These are phyloP conservation scores for Microthlaspi erraticum DNA, from an alignment of 345 rosid species.

Conservation along the genomic window DNA sequence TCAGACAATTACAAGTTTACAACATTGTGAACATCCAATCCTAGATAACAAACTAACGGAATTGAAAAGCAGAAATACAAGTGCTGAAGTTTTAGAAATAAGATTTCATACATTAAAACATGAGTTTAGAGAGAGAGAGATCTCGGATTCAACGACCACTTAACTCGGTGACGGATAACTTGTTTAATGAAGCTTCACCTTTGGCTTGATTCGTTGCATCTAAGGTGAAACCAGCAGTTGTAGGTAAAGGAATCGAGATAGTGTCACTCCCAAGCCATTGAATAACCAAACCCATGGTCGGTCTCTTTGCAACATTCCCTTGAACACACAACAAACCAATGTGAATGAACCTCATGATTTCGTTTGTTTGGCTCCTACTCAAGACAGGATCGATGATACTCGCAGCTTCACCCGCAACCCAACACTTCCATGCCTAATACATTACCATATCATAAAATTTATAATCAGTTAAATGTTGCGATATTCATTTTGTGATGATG, in stretches of 20 bases:
- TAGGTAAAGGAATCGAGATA: slow-evolving; percentile 45
- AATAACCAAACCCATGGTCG: slow-evolving; percentile 51
- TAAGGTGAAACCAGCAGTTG: slow-evolving; percentile 48
- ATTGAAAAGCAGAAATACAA: no score
- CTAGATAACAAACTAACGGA: no score
- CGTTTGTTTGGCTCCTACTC: slow-evolving; percentile 39
- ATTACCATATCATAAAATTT: slow-evolving; percentile 7
- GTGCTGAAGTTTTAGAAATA: no score
- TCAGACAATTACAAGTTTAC: no score
- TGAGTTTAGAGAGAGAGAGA: no score
- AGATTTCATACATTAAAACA: no score
- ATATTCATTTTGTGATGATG: background rate
- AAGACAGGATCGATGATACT: slow-evolving; percentile 51
- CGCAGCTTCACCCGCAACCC: slow-evolving; percentile 50
- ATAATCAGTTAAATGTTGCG: background rate
- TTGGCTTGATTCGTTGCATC: slow-evolving; percentile 18
- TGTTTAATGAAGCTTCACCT: slow-evolving; percentile 44
- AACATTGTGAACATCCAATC: no score
- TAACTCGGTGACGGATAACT: slow-evolving; percentile 49
- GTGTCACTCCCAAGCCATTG: slow-evolving; percentile 55
- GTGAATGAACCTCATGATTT: slow-evolving; percentile 55
- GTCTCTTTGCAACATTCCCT: slow-evolving; percentile 52
- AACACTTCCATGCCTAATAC: slow-evolving; percentile 59
- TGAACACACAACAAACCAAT: slow-evolving; percentile 61
- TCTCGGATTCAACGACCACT: slow-evolving; percentile 42